Evolutionary conservation across 192 early-diverging fungal species (phyloP), one percentile per base, ranked within the genome.

Genomic region (Coemansia sp.): DNA sequence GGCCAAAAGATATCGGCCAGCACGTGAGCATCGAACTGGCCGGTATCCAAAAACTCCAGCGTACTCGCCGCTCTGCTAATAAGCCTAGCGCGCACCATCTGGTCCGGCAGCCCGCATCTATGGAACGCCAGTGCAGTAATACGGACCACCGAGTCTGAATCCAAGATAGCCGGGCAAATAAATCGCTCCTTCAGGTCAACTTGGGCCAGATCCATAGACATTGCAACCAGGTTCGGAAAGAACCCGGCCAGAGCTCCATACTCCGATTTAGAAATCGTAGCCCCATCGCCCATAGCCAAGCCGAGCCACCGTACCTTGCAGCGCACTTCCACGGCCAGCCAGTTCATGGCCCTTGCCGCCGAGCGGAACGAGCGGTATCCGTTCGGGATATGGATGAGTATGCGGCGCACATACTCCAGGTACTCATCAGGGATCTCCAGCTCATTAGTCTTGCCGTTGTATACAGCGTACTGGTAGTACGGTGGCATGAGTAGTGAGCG

Each of bases 231-330:
- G 4, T 46, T 66, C 10, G 75, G 75, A 29, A 77, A 77, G 9
- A 70, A 69, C 39, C 41, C 66, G 0, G 62, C 61, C 36, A 77
- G 57, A 12, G 75, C 65, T 12, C 75, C 69, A 38, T 65, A 72
- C 62, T 77, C 75, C 5, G 75, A 77, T 39, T 44, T 44, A 2
- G 75, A 77, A 0, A 77, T 50, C 19, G 51, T 31, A 2, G 69
- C 34, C 14, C 12, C 7, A 4, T 29, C 46, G 15, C 50, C 59
- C 75, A 77, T 65, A 21, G 66, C 67, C 66, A 77, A 29, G 0
- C 69, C 69, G 5, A 77, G 44, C 69, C 75, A 77, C 25, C 34
- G 5, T 14, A 77, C 34, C 25, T 41, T 46, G 8, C 12, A 3
- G 27, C 75, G 69, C 62, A 72, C 69, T 6, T 60, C 63, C 3